Conservation (phyloP, 1,139 yeast species). For the Blastobotrys serpentis region DNA sequence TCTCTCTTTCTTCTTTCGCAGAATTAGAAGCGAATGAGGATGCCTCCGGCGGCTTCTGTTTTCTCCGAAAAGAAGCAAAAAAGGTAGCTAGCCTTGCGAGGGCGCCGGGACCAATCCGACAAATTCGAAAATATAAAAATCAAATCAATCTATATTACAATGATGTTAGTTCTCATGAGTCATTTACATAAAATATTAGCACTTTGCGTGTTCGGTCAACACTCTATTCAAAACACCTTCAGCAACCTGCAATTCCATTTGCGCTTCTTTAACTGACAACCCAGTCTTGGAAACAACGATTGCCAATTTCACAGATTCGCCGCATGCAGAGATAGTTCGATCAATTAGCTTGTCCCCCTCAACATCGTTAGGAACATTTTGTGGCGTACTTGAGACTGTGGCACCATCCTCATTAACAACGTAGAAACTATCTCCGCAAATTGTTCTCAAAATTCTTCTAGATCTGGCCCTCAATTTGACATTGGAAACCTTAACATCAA, state of each 20-base stretch:
- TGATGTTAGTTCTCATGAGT: too few relatives aligned
- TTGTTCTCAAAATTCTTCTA: conserved; percentile 24
- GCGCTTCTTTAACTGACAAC: conserved; percentile 22
- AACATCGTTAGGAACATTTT: background rate
- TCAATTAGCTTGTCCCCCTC: conserved; percentile 17
- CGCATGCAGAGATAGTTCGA: conserved; percentile 15
- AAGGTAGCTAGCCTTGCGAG: too few relatives aligned
- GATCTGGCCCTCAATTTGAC: conserved; percentile 28
- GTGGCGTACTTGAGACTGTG: conserved; percentile 8
- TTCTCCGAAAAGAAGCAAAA: too few relatives aligned
- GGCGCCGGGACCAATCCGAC: too few relatives aligned
- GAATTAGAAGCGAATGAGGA: too few relatives aligned
- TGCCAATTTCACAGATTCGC: conserved; percentile 28
- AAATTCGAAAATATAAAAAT: too few relatives aligned
- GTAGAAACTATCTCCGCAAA: conserved; percentile 23
- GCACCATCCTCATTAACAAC: background rate
- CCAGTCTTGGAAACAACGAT: conserved; percentile 31
- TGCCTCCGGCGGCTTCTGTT: too few relatives aligned
- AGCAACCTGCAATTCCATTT: conserved; percentile 19
- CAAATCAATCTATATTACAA: too few relatives aligned
- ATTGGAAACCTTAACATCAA: conserved; percentile 30
- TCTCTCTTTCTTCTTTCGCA: too few relatives aligned
- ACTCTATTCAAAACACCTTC: conserved; percentile 20
- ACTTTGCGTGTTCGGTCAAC: conserved; percentile 14
- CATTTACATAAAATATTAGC: background rate